Evolutionary conservation across 148 eudicot genomes (phyloP).

Genomic region (Chenopodium formosanum): DNA sequence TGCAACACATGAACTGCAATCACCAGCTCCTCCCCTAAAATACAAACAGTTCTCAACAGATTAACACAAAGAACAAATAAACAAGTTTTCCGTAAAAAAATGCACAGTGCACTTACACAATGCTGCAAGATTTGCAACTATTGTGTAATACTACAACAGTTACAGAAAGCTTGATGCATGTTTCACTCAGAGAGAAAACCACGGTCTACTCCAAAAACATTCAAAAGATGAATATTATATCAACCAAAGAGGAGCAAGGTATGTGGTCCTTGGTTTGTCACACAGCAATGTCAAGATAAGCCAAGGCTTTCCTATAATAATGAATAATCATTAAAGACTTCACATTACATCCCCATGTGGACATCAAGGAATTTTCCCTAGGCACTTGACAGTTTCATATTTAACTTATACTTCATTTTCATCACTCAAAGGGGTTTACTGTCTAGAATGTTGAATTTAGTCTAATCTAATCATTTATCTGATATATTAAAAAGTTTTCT

Average conservation of each 20-base stretch:
- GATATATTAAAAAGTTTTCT: too few relatives aligned
- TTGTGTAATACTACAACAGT: too few relatives aligned
- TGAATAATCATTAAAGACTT: background rate
- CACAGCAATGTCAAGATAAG: background rate
- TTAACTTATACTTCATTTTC: background rate
- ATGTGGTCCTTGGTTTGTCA: background rate
- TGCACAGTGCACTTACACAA: background rate
- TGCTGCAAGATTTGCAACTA: background rate
- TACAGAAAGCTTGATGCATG: background rate
- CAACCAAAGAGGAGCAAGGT: background rate
- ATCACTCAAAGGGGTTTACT: background rate
- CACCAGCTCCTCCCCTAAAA: constrained; percentile 95
- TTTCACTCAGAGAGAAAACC: background rate
- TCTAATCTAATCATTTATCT: too few relatives aligned
- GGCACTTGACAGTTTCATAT: background rate
- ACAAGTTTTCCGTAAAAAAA: background rate
- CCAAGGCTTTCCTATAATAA: background rate
- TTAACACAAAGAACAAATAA: background rate
- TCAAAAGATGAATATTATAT: background rate
- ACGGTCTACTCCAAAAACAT: background rate
- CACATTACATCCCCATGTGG: background rate
- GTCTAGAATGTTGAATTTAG: too few relatives aligned
- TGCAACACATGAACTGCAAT: constrained; percentile 94
- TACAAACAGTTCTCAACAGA: constrained; percentile 1
- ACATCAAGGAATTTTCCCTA: background rate